A percentile compares a stretch with the other conserved stretches of the same genome.
phyloP scores from a whole-genome alignment of 2,329 filamentous ascomycete genomes.

The Hypoxylon sp. region DNA sequence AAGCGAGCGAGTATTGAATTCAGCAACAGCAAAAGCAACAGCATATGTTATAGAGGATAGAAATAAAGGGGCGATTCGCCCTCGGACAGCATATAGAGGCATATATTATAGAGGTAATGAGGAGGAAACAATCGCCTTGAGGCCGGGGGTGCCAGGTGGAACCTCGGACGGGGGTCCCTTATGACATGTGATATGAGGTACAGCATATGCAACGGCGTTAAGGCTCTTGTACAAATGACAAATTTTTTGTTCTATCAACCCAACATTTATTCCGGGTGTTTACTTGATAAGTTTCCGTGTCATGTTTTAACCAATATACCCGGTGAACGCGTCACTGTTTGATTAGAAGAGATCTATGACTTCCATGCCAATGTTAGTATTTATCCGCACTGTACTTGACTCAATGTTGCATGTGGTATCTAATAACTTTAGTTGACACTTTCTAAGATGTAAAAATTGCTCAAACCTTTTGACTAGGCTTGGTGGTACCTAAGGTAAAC shows the following conservation, averaged over 20 bases:
- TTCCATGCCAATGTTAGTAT: too few species aligned
- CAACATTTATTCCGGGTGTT: too few species aligned
- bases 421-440: too few species aligned
- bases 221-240: slow-evolving; percentile 23
- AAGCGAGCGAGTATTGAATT: slow-evolving; percentile 32
- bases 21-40: slow-evolving; percentile 17
- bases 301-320: too few species aligned
- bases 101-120: slow-evolving; percentile 37
- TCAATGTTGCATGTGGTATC: too few species aligned
- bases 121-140: slow-evolving; percentile 32
- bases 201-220: slow-evolving; percentile 34
- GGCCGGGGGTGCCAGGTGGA: slow-evolving; percentile 22
- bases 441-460: too few species aligned
- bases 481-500: too few species aligned
- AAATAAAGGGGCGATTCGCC: slow-evolving; percentile 30
- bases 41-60: slow-evolving; percentile 29
- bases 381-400: too few species aligned
- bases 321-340: too few species aligned
- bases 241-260: slow-evolving; percentile 9
- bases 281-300: too few species aligned
- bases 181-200: slow-evolving; percentile 36
- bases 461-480: too few species aligned
- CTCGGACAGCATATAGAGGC: slow-evolving; percentile 33
- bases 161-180: slow-evolving; percentile 17
- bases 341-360: too few species aligned